phyloP scores from a whole-genome alignment of 2,329 filamentous ascomycete species.

The Plenodomus biglobosus region DNA sequence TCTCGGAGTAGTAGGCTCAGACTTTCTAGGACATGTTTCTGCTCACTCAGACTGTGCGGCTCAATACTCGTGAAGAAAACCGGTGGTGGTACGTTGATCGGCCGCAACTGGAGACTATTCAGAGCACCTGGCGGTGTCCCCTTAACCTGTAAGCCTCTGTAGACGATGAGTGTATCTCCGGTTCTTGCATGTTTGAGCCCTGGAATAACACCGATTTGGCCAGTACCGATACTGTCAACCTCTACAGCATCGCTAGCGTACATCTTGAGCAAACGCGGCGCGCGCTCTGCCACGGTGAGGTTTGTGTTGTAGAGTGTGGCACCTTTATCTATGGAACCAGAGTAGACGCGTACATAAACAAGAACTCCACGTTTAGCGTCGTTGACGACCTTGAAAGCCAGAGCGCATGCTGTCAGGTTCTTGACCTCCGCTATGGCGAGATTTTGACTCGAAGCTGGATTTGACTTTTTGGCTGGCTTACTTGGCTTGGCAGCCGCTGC shows the following conservation, averaged over 20 bases:
- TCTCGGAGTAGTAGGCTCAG: slow-evolving; percentile 80
- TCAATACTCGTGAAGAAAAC: slow-evolving; percentile 98
- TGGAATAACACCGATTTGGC: slow-evolving; percentile 91
- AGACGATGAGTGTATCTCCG: slow-evolving; percentile 85
- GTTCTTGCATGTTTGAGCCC: slow-evolving; percentile 91
- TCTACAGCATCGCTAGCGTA: slow-evolving; percentile 87
- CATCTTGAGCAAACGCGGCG: slow-evolving; percentile 81
- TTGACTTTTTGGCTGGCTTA: slow-evolving; percentile 18
- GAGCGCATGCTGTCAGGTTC: slow-evolving; percentile 68
- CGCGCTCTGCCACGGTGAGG: slow-evolving; percentile 74
- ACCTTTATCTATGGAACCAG: slow-evolving; percentile 74
- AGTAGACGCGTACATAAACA: slow-evolving; percentile 90
- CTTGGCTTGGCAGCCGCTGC: slow-evolving; percentile 25
- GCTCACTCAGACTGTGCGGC: slow-evolving; percentile 72
- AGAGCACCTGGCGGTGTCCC: slow-evolving; percentile 68
- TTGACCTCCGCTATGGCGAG: slow-evolving; percentile 45
- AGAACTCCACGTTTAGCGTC: slow-evolving; percentile 83
- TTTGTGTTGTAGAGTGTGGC: slow-evolving; percentile 84
- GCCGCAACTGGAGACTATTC: slow-evolving; percentile 76
- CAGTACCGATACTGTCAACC: slow-evolving; percentile 74
- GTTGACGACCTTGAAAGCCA: slow-evolving; percentile 91
- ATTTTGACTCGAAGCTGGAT: slow-evolving; percentile 5
- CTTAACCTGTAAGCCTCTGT: slow-evolving; percentile 62
- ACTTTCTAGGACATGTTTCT: slow-evolving; percentile 75
- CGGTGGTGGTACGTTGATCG: slow-evolving; percentile 85